Base-by-base conservation (phyloP, 306 rosid species). In the Acacia melanoxylon region DNA sequence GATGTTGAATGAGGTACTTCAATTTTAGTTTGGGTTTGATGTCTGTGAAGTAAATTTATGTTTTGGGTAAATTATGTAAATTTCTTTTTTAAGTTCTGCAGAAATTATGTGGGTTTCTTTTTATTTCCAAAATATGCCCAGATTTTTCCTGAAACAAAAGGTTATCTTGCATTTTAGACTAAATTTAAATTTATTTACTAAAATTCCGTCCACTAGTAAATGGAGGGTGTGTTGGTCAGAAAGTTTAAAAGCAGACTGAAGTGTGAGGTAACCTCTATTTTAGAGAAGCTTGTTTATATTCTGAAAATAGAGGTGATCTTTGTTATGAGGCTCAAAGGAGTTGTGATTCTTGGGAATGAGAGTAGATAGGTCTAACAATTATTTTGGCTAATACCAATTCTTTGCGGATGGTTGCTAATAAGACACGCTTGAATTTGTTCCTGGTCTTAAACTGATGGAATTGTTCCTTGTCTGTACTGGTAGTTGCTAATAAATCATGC, bases 1-100 rank as follows among this genome's bases (percentile, higher is more conserved):
- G 91, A 93, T 96, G 99, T 88, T 96, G 97, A 96, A 93, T 80
- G 99, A 96, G 99, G 99, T 96, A 86, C 61, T 80, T 81, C 12
- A 46, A 82, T 76, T 44, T 41, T 77, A 35, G n/a, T 68, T 46
- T 86, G 68, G 56, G 61, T 58, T 69, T 22, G 70, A 35, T 37
- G 25, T 35, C 58, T 29, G 12, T 17, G 12, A 33, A 52, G 19
- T 41, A 12, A 42, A 69, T 78, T 81, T 41, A 31, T 84, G 11
- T 68, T 42, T 86, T 22, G 31, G 31, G 29, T 24, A 59, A 10
- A 59, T 24, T 59, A 59, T 24, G 33, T 4, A 24, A 59, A 24
- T 59, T 16, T 59, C 14, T 10, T 31, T 10, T 31, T 22, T 4
- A 58, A 22, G 66, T 59, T 59, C 15, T 59, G 66, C 31, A 17